These are phyloP conservation scores for Alternaria gansuensis DNA, from an alignment of 2,329 filamentous ascomycete genomes.

Conservation along the genomic window DNA sequence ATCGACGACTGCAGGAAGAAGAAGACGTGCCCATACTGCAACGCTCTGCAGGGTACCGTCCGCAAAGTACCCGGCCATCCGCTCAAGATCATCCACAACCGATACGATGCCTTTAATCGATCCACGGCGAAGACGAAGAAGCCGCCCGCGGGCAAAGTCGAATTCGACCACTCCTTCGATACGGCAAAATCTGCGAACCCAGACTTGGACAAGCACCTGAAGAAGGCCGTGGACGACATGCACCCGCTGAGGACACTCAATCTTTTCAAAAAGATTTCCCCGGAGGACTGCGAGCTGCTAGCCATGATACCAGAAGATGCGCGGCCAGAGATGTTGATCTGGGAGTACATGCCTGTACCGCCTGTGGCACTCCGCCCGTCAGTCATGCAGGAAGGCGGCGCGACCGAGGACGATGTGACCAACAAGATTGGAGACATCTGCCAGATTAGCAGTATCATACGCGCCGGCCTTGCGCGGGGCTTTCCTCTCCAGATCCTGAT, in stretches of 20 bases:
- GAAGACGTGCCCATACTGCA: constrained; percentile 82
- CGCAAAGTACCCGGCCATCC: constrained; percentile 82
- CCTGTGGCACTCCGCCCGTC: constrained; percentile 94
- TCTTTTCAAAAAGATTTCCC: constrained; percentile 86
- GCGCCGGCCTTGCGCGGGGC: constrained; percentile 81
- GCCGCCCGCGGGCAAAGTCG: constrained; percentile 79
- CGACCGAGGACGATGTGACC: constrained; percentile 95
- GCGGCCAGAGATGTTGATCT: constrained; percentile 94
- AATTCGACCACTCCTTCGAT: constrained; percentile 85
- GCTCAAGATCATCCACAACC: constrained; percentile 95
- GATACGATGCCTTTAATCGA: constrained; percentile 85
- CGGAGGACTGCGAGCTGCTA: constrained; percentile 87
- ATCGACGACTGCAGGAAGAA: constrained; percentile 89
- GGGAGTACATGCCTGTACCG: constrained; percentile 94
- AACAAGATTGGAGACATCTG: constrained; percentile 97
- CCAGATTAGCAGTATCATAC: constrained; percentile 87
- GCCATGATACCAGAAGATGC: constrained; percentile 87
- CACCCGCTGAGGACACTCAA: constrained; percentile 89
- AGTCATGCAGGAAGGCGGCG: constrained; percentile 90
- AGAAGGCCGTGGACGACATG: constrained; percentile 92
- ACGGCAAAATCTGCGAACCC: constrained; percentile 78
- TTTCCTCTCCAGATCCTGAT: constrained; percentile 88
- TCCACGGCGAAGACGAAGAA: constrained; percentile 88
- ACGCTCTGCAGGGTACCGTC: constrained; percentile 85
- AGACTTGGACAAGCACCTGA: constrained; percentile 89